phyloP scores from a whole-genome alignment of 2,329 filamentous ascomycete genomes.

The Ophiostoma sp. region DNA sequence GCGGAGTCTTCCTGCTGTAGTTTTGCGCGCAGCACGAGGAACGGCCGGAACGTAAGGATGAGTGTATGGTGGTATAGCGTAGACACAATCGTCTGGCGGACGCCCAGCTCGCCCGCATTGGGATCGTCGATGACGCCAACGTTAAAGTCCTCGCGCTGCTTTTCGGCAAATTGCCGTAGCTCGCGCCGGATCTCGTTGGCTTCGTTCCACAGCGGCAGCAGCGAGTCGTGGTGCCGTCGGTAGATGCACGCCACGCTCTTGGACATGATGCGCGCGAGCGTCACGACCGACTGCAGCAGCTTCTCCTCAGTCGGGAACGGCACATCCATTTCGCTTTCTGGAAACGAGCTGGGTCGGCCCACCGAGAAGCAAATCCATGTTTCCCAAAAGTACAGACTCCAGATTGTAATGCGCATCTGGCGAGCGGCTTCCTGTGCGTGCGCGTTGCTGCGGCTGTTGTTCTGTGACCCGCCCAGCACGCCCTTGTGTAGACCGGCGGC shows the following conservation, averaged over 20 bases:
- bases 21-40: constrained; percentile 26
- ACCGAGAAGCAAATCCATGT: constrained; percentile 26
- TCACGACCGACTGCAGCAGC: constrained; percentile 22
- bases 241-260: constrained; percentile 25
- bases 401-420: constrained; percentile 24
- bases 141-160: constrained; percentile 22
- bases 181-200: constrained; percentile 25
- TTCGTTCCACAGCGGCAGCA: constrained; percentile 26
- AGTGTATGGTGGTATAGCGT: constrained; percentile 27
- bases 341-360: constrained; percentile 25
- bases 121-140: constrained; percentile 23
- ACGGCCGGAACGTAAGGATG: constrained; percentile 25
- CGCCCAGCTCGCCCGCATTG: constrained; percentile 21
- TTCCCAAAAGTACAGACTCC: constrained; percentile 26
- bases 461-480: constrained; percentile 17
- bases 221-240: constrained; percentile 24
- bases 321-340: constrained; percentile 25
- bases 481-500: constrained; percentile 26
- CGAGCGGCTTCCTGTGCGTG: constrained; percentile 21
- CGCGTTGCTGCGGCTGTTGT: not conserved
- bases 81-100: constrained; percentile 26
- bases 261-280: constrained; percentile 24
- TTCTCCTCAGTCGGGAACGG: constrained; percentile 25
- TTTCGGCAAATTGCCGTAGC: constrained; percentile 24
- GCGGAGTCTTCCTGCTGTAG: constrained; percentile 21